phyloP scores from a whole-genome alignment of 2,329 filamentous ascomycete species.

The Macroventuria anomochaeta region DNA sequence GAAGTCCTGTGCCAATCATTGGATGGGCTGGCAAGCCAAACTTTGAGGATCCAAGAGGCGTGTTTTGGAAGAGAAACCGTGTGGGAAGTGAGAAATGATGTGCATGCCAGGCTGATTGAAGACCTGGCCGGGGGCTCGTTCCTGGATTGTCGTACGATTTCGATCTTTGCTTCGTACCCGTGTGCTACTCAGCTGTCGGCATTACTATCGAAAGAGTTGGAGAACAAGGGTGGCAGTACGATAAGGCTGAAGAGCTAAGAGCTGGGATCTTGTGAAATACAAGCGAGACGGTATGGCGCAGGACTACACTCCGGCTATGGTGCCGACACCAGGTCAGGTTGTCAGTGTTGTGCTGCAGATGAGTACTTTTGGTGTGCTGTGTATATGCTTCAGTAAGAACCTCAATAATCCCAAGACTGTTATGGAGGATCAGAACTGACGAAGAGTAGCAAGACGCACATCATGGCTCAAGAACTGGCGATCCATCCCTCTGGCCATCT shows the following conservation, averaged over 20 bases:
- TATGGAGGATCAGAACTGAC: not conserved
- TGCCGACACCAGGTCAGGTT: slow-evolving; percentile 32
- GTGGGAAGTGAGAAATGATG: not conserved
- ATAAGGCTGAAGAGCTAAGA: too few species aligned
- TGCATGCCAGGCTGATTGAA: not conserved
- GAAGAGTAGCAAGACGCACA: slow-evolving; percentile 29
- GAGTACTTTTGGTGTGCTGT: slow-evolving; percentile 32
- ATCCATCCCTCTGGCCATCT: not conserved
- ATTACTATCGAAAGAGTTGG: too few species aligned
- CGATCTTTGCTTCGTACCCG: not conserved
- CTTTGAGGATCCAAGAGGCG: not conserved
- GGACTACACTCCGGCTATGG: slow-evolving; percentile 22
- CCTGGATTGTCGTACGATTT: not conserved
- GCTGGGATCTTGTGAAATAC: not conserved
- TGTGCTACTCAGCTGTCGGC: too few species aligned
- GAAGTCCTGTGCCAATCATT: not conserved
- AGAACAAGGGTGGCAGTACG: too few species aligned
- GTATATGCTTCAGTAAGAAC: slow-evolving; percentile 25
- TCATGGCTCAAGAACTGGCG: slow-evolving; percentile 32
- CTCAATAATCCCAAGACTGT: not conserved
- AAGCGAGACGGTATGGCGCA: slow-evolving; percentile 4
- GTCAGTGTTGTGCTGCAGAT: slow-evolving; percentile 33
- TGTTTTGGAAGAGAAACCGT: not conserved
- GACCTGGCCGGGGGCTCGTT: not conserved
- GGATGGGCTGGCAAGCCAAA: not conserved